These are phyloP conservation scores for Rubia yunnanensis DNA, from an alignment of 257 asterid genomes.

Conservation along the genomic window DNA sequence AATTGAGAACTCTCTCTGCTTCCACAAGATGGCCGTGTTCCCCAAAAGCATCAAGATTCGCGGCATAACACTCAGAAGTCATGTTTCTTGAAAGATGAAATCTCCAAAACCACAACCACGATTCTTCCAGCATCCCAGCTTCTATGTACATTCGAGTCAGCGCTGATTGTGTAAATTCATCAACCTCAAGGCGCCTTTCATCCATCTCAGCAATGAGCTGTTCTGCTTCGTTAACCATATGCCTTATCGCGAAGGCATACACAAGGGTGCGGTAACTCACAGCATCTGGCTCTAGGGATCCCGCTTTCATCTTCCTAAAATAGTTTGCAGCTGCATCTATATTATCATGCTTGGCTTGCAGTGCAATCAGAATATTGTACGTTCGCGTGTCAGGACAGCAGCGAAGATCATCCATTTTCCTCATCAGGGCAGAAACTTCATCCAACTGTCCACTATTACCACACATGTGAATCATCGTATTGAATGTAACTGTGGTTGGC, in stretches of 20 bases:
- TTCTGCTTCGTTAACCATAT: conserved; percentile 77
- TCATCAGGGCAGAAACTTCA: conserved; percentile 51
- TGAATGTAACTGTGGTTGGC: conserved; percentile 81
- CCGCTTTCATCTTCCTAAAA: conserved; percentile 62
- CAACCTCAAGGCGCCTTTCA: conserved; percentile 55
- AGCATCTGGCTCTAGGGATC: conserved; percentile 69
- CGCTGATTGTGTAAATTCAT: conserved; percentile 83
- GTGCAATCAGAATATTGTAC: conserved; percentile 69
- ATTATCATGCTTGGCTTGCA: conserved; percentile 67
- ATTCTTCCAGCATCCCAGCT: conserved; percentile 52
- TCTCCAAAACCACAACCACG: conserved; percentile 75
- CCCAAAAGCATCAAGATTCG: conserved; percentile 87
- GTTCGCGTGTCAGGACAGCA: conserved; percentile 82
- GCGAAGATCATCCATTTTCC: conserved; percentile 54
- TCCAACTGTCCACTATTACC: conserved; percentile 65
- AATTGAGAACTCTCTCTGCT: conserved; percentile 59
- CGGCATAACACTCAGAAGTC: conserved; percentile 84
- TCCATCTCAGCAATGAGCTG: conserved; percentile 68
- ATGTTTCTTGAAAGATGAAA: conserved; percentile 69
- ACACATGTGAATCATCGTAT: conserved; percentile 88
- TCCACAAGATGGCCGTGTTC: conserved; percentile 58
- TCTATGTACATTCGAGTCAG: conserved; percentile 87
- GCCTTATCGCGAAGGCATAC: conserved; percentile 76
- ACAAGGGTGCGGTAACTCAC: conserved; percentile 86
- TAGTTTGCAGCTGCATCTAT: conserved; percentile 55